Evolutionary conservation across 169 alveolate species (phyloP).

Genomic region (Plasmodium adleri): DNA sequence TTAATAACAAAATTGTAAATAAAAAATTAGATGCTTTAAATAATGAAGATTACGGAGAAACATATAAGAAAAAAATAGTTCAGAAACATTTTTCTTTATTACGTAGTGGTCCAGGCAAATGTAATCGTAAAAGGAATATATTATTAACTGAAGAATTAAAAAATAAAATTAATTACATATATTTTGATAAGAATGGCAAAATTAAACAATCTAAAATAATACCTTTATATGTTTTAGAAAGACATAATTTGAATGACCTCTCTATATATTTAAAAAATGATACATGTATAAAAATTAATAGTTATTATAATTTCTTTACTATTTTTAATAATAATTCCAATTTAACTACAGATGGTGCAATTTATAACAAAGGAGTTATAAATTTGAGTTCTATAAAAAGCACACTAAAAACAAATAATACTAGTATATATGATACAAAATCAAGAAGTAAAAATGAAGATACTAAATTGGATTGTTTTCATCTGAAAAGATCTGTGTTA

Average conservation of each 20-base stretch:
- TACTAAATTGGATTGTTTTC: not conserved
- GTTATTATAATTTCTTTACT: slow-evolving; percentile 22
- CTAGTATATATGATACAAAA: not conserved
- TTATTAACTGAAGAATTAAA: slow-evolving; percentile 61
- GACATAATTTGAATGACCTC: slow-evolving; percentile 51
- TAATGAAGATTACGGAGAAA: slow-evolving; percentile 19
- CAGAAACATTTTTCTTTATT: slow-evolving; percentile 47
- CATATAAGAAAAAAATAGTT: slow-evolving; percentile 45
- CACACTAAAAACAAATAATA: not conserved
- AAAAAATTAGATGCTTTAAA: slow-evolving; percentile 23
- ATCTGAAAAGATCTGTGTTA: not conserved
- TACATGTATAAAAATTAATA: not conserved
- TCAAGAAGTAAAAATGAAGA: not conserved
- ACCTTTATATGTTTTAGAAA: slow-evolving; percentile 69
- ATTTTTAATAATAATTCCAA: slow-evolving; percentile 14
- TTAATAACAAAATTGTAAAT: slow-evolving; percentile 11
- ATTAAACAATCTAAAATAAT: slow-evolving; percentile 51
- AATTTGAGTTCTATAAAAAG: slow-evolving; percentile 12
- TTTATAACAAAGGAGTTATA: not conserved
- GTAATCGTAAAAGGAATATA: slow-evolving; percentile 44
- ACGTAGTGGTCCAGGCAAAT: slow-evolving; percentile 44
- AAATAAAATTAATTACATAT: slow-evolving; percentile 55
- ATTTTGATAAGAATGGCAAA: slow-evolving; percentile 56
- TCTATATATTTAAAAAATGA: slow-evolving; percentile 33
- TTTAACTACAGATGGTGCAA: not conserved